phyloP scores from a whole-genome alignment of 1,284 basidiomycete genomes.

The Apiotrichum laibachii region DNA sequence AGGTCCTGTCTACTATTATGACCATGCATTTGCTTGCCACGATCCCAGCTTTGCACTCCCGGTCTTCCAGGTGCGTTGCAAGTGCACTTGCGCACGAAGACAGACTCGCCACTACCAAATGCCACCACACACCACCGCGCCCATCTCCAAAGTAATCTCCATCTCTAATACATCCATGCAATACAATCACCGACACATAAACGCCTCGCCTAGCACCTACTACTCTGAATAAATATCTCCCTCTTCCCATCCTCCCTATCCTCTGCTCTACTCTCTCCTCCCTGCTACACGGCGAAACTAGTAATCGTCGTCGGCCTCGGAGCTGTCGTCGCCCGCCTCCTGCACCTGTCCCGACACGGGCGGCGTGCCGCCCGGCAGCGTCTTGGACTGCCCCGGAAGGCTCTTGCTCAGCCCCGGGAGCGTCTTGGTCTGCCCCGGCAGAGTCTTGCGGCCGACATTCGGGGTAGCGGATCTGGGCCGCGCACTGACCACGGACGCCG shows the following conservation, averaged over 20 bases:
- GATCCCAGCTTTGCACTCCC: too few relatives aligned
- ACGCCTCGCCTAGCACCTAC: too few relatives aligned
- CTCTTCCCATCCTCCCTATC: too few relatives aligned
- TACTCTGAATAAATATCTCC: too few relatives aligned
- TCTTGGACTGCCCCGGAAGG: slow-evolving; percentile 1
- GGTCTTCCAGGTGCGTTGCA: too few relatives aligned
- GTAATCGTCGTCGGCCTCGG: slow-evolving; percentile 23
- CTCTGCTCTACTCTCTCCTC: too few relatives aligned
- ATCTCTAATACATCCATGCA: neutral
- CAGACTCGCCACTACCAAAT: too few relatives aligned
- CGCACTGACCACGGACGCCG: neutral
- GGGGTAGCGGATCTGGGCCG: slow-evolving; percentile 1
- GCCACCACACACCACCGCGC: too few relatives aligned
- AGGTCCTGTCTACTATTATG: too few relatives aligned
- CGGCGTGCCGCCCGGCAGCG: slow-evolving; percentile 4
- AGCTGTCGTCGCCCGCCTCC: slow-evolving; percentile 13
- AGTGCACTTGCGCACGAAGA: too few relatives aligned
- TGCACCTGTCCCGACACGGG: slow-evolving; percentile 4
- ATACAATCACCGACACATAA: neutral
- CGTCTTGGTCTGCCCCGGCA: neutral
- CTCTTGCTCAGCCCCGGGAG: neutral
- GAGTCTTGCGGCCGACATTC: neutral
- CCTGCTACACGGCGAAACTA: neutral
- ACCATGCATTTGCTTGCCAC: too few relatives aligned
- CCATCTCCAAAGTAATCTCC: too few relatives aligned